Evolutionary conservation across 1,284 basidiomycete genomes (phyloP), one percentile per base, ranked within the genome.

Genomic region (Rhizoctonia solani): DNA sequence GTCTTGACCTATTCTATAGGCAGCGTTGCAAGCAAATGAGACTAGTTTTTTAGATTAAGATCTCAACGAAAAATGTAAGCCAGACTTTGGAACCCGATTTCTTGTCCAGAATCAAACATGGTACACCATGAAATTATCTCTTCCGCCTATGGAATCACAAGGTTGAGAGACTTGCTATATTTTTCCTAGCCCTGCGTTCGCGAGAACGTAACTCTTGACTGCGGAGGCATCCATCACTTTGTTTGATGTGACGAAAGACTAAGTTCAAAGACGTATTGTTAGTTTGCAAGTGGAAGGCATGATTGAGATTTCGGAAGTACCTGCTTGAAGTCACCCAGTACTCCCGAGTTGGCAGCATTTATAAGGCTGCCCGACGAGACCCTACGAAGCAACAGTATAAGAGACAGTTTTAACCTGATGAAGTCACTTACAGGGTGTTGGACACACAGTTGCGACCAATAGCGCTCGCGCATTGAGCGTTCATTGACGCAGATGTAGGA

Each of bases 191-290:
- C 52, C 52, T 6, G 52, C 52, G 52, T 54, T 54, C 8, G 52
- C 52, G 25, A 29, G 52, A 14, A 54, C 52, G 25, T 54, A 54
- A 8, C 21, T 27, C 4, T 27, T 32, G 16, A 54, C 52, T 21
- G 16, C n/a, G 4, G 52, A 54, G 52, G 52, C 52, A 32, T 25
- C 52, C 52, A 54, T 54, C 25, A 54, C 52, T 14, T n/a, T 25
- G 30, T 25, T 32, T n/a, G 21, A 16, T 27, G 4, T 21, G 52
- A 54, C 52, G 25, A 11, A 21, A 3, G 52, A 54, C 25, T 54
- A 39, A 8, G 16, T 39, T 27, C 49, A 39, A 39, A 8, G 37
- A 39, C 37, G 9, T 39, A 8, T 8, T 16, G 37, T 16, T 8
- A 39, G n/a, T n/a, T n/a, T 39, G 37, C 37, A 39, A 8, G 8